These are phyloP conservation scores for Hamigera avellanea DNA, from an alignment of 495 filamentous ascomycete genomes.

Conservation along the genomic window DNA sequence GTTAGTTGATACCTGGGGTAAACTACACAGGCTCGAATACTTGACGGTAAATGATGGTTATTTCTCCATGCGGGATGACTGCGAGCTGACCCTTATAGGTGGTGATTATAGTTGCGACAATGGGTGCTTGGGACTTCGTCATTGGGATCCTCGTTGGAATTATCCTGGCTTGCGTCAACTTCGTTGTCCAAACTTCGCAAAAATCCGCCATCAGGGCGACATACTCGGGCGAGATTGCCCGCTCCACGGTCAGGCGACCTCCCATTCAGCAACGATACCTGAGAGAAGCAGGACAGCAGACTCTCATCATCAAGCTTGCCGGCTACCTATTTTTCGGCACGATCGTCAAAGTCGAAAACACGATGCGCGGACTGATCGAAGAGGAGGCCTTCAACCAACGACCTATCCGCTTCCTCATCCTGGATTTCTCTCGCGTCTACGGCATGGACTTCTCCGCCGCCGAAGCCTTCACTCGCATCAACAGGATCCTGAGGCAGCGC, in stretches of 20 bases:
- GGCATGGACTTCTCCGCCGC: conserved; percentile 93
- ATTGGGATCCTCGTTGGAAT: conserved; percentile 87
- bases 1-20: conserved; percentile 76
- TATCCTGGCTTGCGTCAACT: conserved; percentile 77
- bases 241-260: conserved; percentile 84
- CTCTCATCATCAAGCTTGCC: conserved; percentile 77
- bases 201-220: conserved; percentile 78
- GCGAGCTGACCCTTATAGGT: conserved; percentile 42
- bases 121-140: conserved; percentile 96
- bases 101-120: conserved; percentile 82
- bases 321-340: conserved; percentile 96
- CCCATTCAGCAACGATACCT: conserved; percentile 81
- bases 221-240: conserved; percentile 75
- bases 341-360: conserved; percentile 85
- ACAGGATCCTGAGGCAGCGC: conserved; percentile 60
- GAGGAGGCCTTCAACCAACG: conserved; percentile 63
- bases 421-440: conserved; percentile 81
- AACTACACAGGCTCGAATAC: conserved; percentile 76
- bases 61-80: neutral
- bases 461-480: conserved; percentile 87
- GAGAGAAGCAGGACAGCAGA: conserved; percentile 73
- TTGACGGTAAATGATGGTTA: conserved; percentile 50
- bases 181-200: conserved; percentile 81
- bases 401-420: conserved; percentile 81
- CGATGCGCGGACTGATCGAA: conserved; percentile 67